Conservation (phyloP, 2,329 filamentous ascomycete genomes). For the Hirsutella thompsonii region DNA sequence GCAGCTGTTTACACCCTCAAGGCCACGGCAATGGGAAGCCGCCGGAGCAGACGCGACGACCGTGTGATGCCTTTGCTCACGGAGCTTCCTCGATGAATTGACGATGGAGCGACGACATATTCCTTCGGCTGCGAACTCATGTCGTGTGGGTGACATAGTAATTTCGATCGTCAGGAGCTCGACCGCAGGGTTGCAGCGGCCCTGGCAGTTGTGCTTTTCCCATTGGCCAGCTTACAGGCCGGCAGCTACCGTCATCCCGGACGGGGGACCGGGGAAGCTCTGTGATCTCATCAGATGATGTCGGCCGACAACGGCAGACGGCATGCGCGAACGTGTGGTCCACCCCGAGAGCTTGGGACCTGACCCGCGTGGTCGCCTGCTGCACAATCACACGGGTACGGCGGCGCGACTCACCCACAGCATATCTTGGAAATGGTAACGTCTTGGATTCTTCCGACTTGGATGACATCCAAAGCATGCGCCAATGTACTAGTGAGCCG, state of each 20-base stretch:
- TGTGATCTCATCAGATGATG: slow-evolving; percentile 3
- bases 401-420: too few relatives aligned
- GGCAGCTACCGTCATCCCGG: not conserved
- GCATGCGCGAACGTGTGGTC: not conserved
- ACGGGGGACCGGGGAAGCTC: not conserved
- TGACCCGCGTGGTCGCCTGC: not conserved
- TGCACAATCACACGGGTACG: not conserved
- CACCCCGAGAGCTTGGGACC: not conserved
- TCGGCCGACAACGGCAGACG: not conserved
- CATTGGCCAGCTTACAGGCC: not conserved
- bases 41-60: too few relatives aligned
- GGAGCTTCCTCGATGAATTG: not conserved
- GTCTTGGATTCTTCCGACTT: not conserved
- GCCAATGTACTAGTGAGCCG: not conserved
- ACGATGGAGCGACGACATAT: not conserved
- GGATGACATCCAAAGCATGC: not conserved
- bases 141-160: not conserved
- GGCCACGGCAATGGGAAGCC: too few relatives aligned
- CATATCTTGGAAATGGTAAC: too few relatives aligned
- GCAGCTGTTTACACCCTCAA: too few relatives aligned
- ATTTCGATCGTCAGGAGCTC: not conserved
- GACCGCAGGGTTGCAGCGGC: slow-evolving; percentile 1
- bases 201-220: not conserved
- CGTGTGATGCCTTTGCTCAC: too few relatives aligned
- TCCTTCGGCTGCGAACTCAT: not conserved